Base-by-base conservation (phyloP, 2,329 filamentous ascomycete genomes). In the Neophaeococcomyces aloes region DNA sequence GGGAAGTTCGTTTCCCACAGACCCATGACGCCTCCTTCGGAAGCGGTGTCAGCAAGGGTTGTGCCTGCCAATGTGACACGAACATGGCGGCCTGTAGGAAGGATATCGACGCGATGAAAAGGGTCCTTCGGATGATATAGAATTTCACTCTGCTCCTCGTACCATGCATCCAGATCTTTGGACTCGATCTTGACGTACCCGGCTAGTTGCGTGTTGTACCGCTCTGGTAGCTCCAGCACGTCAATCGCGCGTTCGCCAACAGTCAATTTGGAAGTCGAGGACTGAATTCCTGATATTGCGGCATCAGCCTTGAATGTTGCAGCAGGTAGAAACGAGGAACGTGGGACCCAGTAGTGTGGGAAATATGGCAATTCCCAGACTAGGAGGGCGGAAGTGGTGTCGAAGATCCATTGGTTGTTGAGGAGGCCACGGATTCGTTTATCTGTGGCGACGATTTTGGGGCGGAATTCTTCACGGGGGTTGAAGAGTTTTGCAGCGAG, bases 1-100 rank as follows among this genome's bases (percentile, higher is more conserved):
- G 53, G 53, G 32, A 54, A 52, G 15, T 48, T 49, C 27, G 53
- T 56, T 34, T 56, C 53, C 48, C 50, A 56, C 1, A 56, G 46
- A 17, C 52, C 49, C 43, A 52, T 44, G 32, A 54, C 53, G 17
- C 53, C 53, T 11, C 53, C 53, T 30, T 56, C 45, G 15, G 33
- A 38, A 4, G 30, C 44, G 2, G 53, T 54, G 44, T 56, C 53
- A 3, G 53, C 53, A 10, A 56, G 37, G 15, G 42, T 29, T 4
- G 46, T 44, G 3, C 53, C 53, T 27, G 49, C 52, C 15, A 54
- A 32, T 34, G 53, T 50, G 8, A 54, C 47, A 5, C 46, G 46
- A 13, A 56, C 46, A 10, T 53, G 46, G n/a, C 53, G 41, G 3
- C 52, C 52, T 5, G 41, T 44, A 4, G 53, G 52, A 4, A 56